Base-by-base conservation (phyloP, 192 early-diverging fungal genomes). In the Cladochytrium replicatum region DNA sequence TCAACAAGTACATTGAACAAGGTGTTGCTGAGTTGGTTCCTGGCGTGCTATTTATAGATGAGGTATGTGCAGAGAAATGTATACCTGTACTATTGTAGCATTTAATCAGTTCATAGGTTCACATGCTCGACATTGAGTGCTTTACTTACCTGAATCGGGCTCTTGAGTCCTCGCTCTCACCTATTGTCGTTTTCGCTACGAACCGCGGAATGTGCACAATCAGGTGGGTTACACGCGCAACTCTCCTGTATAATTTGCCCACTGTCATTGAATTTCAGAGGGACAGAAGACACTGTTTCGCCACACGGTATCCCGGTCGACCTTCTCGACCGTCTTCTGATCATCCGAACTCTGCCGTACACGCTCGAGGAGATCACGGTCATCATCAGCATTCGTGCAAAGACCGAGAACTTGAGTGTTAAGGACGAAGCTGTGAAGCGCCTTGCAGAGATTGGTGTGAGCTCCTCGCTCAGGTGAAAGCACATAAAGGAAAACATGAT, bases 91-190 rank as follows among this genome's bases (percentile, higher is more conserved):
- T 41, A 29, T 23, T 40, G 53, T 17, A 26, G 37, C 25, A 32
- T n/a, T 21, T 29, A 4, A 29, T 0, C 50, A 2, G 28, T 11
- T 0, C 8, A 17, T 60, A 85, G 81, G 93, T 97, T 11, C 96
- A 99, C 61, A 97, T 99, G 89, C 78, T 99, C 21, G 96, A 99
- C 68, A 93, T 99, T 58, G 96, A 99, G 63, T 99, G 93, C 71
- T 99, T 99, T 60, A 97, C 96, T 1, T 99, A 95, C 59, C 73
- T 99, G 46, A 99, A 97, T 74, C 88, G 93, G 31, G 96, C 96
- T 23, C 73, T 99, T 21, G 96, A 99, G 66, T 93, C 89, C 1
- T 77, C 86, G 28, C 76, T 99, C 26, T 86, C 89, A 6, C 96
- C 96, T 17, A 94, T 99, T 60, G 96, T 99, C 9, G 85, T 99